Base-by-base conservation (phyloP, 1,284 basidiomycete genomes). In the Leucoagaricus sp. region DNA sequence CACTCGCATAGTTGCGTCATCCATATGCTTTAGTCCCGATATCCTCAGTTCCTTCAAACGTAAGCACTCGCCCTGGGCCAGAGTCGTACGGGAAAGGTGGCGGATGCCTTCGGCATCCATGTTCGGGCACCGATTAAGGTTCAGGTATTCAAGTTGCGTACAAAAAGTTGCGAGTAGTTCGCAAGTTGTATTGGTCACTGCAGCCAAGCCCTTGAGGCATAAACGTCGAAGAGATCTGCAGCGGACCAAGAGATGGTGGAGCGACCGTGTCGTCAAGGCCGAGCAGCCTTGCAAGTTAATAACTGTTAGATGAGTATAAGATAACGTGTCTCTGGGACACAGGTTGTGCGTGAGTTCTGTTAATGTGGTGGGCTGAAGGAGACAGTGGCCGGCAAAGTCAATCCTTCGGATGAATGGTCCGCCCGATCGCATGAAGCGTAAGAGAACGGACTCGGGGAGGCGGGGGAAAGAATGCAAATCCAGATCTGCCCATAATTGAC, bases 231-330 rank as follows among this genome's bases (percentile, higher is more conserved):
- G 74, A 12, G 72, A 69, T 0, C 87, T 89, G 0, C 88, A 89
- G 28, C 80, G 79, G n/a, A 81, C 70, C 45, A 97, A 76, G 26
- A 97, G 79, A 53, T 83, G 73, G 64, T 90, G 84, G 19, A 97
- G 75, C 3, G 89, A 83, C 3, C 75, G 75, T 1, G 85, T 83
- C 0, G 84, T 83, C 49, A 97, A 66, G 7, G 75, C 69, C 1
- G 78, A 76, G 70, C 93, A 96, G 26, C 93, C 91, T 65, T 83
- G 81, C 15, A 97, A 74, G 63, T 93, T 87, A 64, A 96, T 76
- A 19, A 68, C 67, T 4, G 86, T 89, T 53, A 93, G 77, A 61
- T 86, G 84, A 9, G 86, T 91, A 64, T 75, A 77, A 23, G 78
- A 66, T 54, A 77, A 64, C 7, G 68, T 64, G n/a, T 69, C 61